phyloP scores from a whole-genome alignment of 2,329 filamentous ascomycete species.

The Ophiocordyceps unilateralis region DNA sequence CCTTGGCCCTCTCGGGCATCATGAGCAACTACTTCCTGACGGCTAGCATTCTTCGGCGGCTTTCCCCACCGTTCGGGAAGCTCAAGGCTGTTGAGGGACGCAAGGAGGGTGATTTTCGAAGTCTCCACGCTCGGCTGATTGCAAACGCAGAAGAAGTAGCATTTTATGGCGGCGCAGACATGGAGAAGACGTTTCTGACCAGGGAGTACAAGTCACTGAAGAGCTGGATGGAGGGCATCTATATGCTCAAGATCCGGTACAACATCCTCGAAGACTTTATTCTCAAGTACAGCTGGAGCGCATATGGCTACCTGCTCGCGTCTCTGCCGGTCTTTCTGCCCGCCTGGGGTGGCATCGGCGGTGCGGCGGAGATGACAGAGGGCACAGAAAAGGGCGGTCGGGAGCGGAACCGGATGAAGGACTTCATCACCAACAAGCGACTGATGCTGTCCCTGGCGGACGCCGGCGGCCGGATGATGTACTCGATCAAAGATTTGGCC shows the following conservation, averaged over 20 bases:
- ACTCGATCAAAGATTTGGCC: slow-evolving; percentile 94
- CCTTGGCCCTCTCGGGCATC: slow-evolving; percentile 69
- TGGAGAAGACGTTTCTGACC: slow-evolving; percentile 85
- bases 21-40: slow-evolving; percentile 89
- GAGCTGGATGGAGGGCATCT: slow-evolving; percentile 96
- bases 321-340: slow-evolving; percentile 89
- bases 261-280: slow-evolving; percentile 99
- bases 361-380: slow-evolving; percentile 47
- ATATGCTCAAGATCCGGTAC: slow-evolving; percentile 93
- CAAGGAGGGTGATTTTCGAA: slow-evolving; percentile 88
- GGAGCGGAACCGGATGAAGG: slow-evolving; percentile 82
- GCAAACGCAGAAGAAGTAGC: slow-evolving; percentile 96
- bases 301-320: slow-evolving; percentile 86
- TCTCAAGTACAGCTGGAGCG: slow-evolving; percentile 96
- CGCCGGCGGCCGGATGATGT: slow-evolving; percentile 97
- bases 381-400: slow-evolving; percentile 34
- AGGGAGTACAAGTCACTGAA: slow-evolving; percentile 85
- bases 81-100: slow-evolving; percentile 90
- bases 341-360: slow-evolving; percentile 76
- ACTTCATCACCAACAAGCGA: slow-evolving; percentile 97
- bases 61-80: slow-evolving; percentile 93
- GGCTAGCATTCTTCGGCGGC: slow-evolving; percentile 68
- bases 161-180: slow-evolving; percentile 90
- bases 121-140: slow-evolving; percentile 77
- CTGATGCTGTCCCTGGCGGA: slow-evolving; percentile 96